Base-by-base conservation (phyloP, 2,329 filamentous ascomycete genomes). In the Talaromyces sp. region DNA sequence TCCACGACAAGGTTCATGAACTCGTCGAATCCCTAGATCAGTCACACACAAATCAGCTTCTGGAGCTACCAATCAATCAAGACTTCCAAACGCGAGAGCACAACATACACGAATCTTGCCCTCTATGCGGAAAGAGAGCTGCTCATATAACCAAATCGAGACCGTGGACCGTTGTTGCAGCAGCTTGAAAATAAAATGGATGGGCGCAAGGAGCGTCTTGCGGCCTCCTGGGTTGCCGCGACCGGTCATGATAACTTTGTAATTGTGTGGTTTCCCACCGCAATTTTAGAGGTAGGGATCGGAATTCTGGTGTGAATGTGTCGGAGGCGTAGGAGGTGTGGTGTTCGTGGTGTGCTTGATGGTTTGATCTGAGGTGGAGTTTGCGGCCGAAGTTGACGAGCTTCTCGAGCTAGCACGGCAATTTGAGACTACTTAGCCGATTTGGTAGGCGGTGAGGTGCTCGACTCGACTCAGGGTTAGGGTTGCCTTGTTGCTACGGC, bases 1-100 rank as follows among this genome's bases (percentile, higher is more conserved):
- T 99, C 95, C 70, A 97, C 86, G 45, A 98, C 95, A 59, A 99
- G 84, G 82, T 99, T 99, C 93, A 99, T 97, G 82, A 98, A 99
- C 80, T 99, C 95, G 77, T 99, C 95, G 71, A 99, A 99, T 15
- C 95, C 93, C 93, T 97, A 69, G 29, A 40, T 3, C 36, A 45
- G 25, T n/a, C 31, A 47, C 13, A 34, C n/a, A 36, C 56, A 25
- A 66, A 27, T 53, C 31, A 66, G 51, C 58, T 19, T 51, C 34
- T 29, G 36, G 13, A 38, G 5, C 36, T 5, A 13, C 31, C 27
- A 58, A 58, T 22, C n/a, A 2, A 34, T 36, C 5, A 25, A 19
- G 3, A 3, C 11, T 0, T 7, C n/a, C 31, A 25, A 25, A 17
- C 7, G 15, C n/a, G 17, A 5, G 7, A 11, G 19, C 1, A 58